Percentiles rank a stretch among this genome's conserved stretches.
These are phyloP conservation scores for Aspergillus kassunensis DNA, from an alignment of 495 filamentous ascomycete species.

Conservation along the genomic window DNA sequence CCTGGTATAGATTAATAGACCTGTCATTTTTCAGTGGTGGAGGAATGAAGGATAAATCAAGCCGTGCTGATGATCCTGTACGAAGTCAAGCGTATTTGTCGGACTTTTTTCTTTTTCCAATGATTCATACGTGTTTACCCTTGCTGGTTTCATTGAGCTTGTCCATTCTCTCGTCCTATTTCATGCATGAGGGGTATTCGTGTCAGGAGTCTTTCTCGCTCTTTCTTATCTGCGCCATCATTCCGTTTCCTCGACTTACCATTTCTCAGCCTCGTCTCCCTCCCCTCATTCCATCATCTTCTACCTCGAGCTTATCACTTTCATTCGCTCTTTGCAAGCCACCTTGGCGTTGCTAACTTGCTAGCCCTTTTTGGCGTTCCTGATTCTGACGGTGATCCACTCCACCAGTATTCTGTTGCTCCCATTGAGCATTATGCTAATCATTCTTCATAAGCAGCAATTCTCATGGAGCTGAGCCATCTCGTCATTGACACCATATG, in stretches of 20 bases:
- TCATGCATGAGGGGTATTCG: conserved; percentile 3
- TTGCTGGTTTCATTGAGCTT: conserved; percentile 2
- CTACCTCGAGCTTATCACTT: background rate
- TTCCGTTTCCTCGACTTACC: too few relatives aligned
- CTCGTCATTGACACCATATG: conserved; percentile 7
- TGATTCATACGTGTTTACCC: background rate
- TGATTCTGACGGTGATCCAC: conserved; percentile 4
- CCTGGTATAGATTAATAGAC: background rate
- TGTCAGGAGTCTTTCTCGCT: background rate
- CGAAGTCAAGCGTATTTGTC: too few relatives aligned
- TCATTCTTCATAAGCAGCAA: background rate
- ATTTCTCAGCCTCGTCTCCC: background rate
- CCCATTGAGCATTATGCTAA: background rate
- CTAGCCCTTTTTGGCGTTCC: conserved; percentile 1
- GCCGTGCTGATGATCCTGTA: conserved; percentile 1
- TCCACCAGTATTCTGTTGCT: background rate
- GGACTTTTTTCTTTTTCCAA: background rate
- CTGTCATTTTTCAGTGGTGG: background rate
- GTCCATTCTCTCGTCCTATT: background rate
- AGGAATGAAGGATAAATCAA: background rate
- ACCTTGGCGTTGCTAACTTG: background rate
- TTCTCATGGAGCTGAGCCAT: conserved; percentile 5
- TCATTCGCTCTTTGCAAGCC: background rate
- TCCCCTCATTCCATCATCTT: background rate
- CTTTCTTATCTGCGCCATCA: background rate